Conservation (phyloP, 2,329 filamentous ascomycete genomes). For the Xylariaceae sp. region DNA sequence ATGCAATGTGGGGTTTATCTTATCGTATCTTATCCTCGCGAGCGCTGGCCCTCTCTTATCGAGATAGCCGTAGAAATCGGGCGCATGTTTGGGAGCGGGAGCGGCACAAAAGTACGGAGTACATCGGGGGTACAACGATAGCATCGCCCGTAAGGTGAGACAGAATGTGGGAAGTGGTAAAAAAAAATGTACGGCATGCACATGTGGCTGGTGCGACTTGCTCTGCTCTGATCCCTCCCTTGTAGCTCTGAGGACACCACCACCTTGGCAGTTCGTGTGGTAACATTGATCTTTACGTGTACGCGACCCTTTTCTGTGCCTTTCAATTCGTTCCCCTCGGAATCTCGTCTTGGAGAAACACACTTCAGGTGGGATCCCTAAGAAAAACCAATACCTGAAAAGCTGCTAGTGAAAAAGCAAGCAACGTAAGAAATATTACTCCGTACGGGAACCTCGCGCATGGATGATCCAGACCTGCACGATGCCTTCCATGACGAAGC, state of each 20-base stretch:
- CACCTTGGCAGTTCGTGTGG: background rate
- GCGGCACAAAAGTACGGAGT: background rate
- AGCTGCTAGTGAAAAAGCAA: no score
- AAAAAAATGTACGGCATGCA: background rate
- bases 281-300: background rate
- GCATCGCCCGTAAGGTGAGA: background rate
- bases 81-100: background rate
- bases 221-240: conserved; percentile 5
- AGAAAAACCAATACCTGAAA: background rate
- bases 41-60: background rate
- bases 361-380: no score
- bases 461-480: conserved; percentile 33
- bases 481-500: conserved; percentile 34
- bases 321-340: background rate
- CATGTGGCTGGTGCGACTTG: conserved; percentile 18
- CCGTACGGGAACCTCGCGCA: conserved; percentile 26
- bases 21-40: conserved; percentile 1
- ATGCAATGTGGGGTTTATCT: background rate
- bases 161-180: background rate
- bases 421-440: no score
- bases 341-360: background rate
- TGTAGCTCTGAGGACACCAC: background rate
- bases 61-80: background rate
- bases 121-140: background rate
- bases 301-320: background rate